Conservation (phyloP, 768 basidiomycete genomes). For the Paxillus ammoniavirescens region DNA sequence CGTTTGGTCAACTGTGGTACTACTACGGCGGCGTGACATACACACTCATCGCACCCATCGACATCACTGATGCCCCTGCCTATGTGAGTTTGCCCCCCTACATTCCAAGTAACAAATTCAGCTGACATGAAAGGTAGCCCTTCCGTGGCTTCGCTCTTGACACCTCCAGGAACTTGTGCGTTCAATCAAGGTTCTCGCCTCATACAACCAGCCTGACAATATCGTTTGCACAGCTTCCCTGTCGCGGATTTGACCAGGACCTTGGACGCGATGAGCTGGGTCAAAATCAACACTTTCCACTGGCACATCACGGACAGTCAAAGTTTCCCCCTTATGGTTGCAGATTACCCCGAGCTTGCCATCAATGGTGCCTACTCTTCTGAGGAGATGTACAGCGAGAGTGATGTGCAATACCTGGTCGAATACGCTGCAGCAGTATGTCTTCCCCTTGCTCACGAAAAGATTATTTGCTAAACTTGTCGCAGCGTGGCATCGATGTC, state of each 20-base stretch:
- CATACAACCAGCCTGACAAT: background rate
- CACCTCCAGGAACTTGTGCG: conserved; percentile 44
- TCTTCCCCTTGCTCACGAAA: conserved; percentile 12
- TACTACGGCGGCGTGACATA: conserved; percentile 34
- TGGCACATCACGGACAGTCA: conserved; percentile 88
- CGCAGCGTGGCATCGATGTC: conserved; percentile 70
- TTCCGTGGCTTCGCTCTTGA: conserved; percentile 45
- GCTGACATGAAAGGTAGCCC: conserved; percentile 15
- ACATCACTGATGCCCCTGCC: conserved; percentile 45
- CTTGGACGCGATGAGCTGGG: conserved; percentile 52
- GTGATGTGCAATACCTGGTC: conserved; percentile 59
- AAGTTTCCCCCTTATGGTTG: conserved; percentile 70
- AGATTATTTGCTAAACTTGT: conserved; percentile 3
- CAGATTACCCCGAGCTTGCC: conserved; percentile 59
- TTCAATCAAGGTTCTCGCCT: background rate
- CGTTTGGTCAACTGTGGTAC: conserved; percentile 57
- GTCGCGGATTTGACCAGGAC: conserved; percentile 40
- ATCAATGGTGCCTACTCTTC: conserved; percentile 66
- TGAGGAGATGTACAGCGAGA: conserved; percentile 47
- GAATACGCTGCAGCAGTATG: conserved; percentile 69
- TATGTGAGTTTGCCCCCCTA: conserved; percentile 34
- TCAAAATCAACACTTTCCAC: conserved; percentile 69
- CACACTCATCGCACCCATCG: conserved; percentile 37
- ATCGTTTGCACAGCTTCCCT: conserved; percentile 31
- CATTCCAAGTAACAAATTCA: conserved; percentile 21